phyloP scores from a whole-genome alignment of 2,329 filamentous ascomycete species.

The Pseudopithomyces chartarum region DNA sequence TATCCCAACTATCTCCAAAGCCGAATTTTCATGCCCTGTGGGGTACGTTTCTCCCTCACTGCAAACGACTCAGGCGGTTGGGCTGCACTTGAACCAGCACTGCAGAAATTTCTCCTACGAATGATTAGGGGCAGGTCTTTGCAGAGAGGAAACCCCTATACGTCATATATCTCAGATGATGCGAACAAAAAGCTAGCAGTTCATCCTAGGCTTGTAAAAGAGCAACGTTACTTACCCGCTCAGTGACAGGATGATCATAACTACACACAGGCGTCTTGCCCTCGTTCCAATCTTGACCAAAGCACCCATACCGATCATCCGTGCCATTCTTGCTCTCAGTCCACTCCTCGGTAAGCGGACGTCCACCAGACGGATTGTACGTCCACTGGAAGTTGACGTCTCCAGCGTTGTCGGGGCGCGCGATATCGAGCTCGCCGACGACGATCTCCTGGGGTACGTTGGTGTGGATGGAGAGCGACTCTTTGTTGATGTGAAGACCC shows the following conservation, averaged over 20 bases:
- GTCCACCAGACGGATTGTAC: background rate
- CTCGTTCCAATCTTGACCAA: background rate
- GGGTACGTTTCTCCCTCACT: background rate
- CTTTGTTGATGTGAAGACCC: background rate
- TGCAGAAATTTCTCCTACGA: background rate
- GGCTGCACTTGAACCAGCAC: constrained; percentile 4
- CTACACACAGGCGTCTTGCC: background rate
- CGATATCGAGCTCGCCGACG: background rate
- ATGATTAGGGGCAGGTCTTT: background rate
- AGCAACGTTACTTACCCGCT: background rate
- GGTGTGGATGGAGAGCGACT: background rate
- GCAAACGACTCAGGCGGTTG: background rate
- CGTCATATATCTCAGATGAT: background rate
- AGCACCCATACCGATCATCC: background rate
- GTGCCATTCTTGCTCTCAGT: background rate
- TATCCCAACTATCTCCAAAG: no score
- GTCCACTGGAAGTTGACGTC: constrained; percentile 3
- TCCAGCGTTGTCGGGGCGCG: background rate
- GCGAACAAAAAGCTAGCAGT: no score
- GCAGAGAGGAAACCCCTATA: background rate
- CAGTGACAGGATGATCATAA: background rate
- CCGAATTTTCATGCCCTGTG: background rate
- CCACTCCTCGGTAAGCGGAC: constrained; percentile 2
- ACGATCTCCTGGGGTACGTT: background rate
- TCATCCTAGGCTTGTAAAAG: no score